Evolutionary conservation across 116 monocot species (phyloP).

Genomic region (Iris pallida): DNA sequence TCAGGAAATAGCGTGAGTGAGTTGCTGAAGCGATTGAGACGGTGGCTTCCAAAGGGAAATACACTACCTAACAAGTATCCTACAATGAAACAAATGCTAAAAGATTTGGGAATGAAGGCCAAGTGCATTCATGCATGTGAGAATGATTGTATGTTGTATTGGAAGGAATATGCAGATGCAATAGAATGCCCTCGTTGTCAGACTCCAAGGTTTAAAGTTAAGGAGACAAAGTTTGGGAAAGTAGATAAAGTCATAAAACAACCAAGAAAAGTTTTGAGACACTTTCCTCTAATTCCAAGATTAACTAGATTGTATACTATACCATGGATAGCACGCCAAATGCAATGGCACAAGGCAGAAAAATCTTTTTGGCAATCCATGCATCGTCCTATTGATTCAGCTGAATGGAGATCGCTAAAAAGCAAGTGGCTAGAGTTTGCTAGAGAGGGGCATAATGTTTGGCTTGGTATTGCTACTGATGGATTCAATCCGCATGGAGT

Average conservation of each 20-base stretch:
- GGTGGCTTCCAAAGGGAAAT: too few species aligned
- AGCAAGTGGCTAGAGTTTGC: not conserved
- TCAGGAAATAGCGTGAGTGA: too few species aligned
- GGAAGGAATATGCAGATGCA: not conserved
- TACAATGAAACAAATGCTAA: not conserved
- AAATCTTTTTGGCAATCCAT: not conserved
- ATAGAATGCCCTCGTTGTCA: not conserved
- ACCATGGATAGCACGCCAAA: too few species aligned
- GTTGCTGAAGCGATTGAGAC: too few species aligned
- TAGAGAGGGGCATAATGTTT: not conserved
- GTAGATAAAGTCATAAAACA: too few species aligned
- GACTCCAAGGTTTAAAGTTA: not conserved
- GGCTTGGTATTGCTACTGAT: not conserved
- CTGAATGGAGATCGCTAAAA: not conserved
- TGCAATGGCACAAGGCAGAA: too few species aligned
- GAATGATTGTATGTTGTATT: not conserved
- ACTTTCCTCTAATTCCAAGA: too few species aligned
- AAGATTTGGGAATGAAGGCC: not conserved
- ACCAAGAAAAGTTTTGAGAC: too few species aligned
- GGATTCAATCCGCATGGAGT: not conserved
- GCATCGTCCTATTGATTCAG: not conserved
- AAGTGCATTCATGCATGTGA: not conserved
- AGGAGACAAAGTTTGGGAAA: not conserved
- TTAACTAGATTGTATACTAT: too few species aligned
- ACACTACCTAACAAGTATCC: too few species aligned